Evolutionary conservation across 148 eudicot genomes (phyloP), one percentile per base, ranked within the genome.

Genomic region (Silene uniflora): DNA sequence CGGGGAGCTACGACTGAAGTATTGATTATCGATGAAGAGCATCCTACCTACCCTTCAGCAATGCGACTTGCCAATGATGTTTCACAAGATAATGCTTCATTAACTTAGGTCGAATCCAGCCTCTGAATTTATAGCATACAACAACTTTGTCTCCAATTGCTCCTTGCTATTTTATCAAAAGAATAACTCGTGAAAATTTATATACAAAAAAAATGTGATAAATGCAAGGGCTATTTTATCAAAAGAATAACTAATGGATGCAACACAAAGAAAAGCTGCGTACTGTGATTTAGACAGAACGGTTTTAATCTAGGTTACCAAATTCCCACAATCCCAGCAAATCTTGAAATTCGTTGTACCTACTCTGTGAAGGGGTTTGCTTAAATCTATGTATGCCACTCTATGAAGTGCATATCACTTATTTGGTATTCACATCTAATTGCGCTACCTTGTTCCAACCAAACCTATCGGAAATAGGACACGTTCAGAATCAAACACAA

Each of bases 61-160:
- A 39, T 63, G 70, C 25, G 44, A 10, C 71, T 39, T 67, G 35
- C 35, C 55, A 25, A 54, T 54, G 56, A 59, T 25, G 42, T 17
- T 54, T 55, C 61, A 59, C 13, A 44, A 29, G 9, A 71, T 46
- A 11, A 13, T 59, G 54, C 64, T 62, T 55, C 18, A 74, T 88
- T 79, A 94, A 78, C 98, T 94, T 77, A 94, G 83, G 79, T 94
- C 98, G 70, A 94, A 94, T 61, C 98, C 98, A 77, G 98, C 98
- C 22, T 90, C 98, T 12, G 97, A 91, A 74, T 81, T 92, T 82
- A 94, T 89, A 10, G 98, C 97, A 81, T 94, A 94, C 77, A 94
- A 78, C 81, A 94, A 73, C 80, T 94, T 94, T 74, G 85, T 88
- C 89, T 94, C 93, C 86, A 94, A 80, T 82, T 92, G 97, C 80